Conservation (phyloP, 345 rosid genomes). For the Gossypium australe region DNA sequence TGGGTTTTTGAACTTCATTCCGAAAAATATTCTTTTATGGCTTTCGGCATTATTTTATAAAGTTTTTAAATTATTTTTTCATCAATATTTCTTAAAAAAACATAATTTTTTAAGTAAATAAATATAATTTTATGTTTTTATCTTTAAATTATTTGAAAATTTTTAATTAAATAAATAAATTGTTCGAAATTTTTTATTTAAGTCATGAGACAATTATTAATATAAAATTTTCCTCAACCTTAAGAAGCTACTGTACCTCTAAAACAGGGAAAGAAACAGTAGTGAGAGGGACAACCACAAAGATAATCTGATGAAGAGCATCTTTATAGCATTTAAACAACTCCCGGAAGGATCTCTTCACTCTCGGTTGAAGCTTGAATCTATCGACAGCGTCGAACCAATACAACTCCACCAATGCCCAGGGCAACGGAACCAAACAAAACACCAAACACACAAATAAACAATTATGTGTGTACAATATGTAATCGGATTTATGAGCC, state of each 20-base stretch:
- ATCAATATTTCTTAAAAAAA: too few relatives aligned
- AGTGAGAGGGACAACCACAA: constrained; percentile 66
- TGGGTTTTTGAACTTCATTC: too few relatives aligned
- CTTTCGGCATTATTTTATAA: too few relatives aligned
- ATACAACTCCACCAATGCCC: constrained; percentile 37
- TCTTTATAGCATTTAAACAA: constrained; percentile 59
- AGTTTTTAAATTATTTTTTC: too few relatives aligned
- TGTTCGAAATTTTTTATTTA: too few relatives aligned
- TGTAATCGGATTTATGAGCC: constrained; percentile 64
- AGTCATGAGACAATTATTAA: too few relatives aligned
- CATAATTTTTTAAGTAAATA: too few relatives aligned
- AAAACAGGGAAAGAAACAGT: constrained; percentile 63
- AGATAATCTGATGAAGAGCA: constrained; percentile 47
- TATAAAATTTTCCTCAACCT: too few relatives aligned
- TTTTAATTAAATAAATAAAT: too few relatives aligned
- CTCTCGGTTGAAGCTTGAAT: constrained; percentile 84
- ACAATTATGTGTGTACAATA: constrained; percentile 63
- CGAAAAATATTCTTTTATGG: too few relatives aligned
- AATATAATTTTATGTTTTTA: too few relatives aligned
- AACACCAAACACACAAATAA: constrained; percentile 55
- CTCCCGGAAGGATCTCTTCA: constrained; percentile 39
- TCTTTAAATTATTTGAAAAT: too few relatives aligned
- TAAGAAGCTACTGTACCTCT: constrained; percentile 17
- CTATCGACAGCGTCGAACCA: constrained; percentile 32
- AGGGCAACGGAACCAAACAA: constrained; percentile 62